phyloP scores from a whole-genome alignment of 2,329 filamentous ascomycete genomes.

The Ceratocystis variospora region DNA sequence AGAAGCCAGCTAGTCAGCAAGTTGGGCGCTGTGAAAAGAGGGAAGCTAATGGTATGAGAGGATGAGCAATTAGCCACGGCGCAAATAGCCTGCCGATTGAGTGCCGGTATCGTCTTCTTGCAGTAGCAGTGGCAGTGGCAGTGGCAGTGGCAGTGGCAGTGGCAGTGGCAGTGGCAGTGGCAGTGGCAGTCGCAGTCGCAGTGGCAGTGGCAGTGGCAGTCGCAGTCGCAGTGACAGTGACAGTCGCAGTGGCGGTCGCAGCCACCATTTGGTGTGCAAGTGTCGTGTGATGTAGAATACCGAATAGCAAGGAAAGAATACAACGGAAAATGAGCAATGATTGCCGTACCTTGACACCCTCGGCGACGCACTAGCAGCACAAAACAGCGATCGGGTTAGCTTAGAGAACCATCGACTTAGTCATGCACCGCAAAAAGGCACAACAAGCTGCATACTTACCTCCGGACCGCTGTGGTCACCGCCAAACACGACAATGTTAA shows the following conservation, averaged over 20 bases:
- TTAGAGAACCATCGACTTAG: not conserved
- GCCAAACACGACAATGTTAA: conserved; percentile 67
- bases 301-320: not conserved
- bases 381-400: conserved; percentile 1
- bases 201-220: not conserved
- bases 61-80: too few species aligned
- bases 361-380: conserved; percentile 52
- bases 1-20: not conserved
- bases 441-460: conserved; percentile 35
- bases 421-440: not conserved
- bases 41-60: not conserved
- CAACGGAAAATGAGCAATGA: not conserved
- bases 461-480: conserved; percentile 81
- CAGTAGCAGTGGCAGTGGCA: not conserved
- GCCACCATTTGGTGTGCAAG: not conserved
- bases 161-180: not conserved
- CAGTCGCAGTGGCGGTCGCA: not conserved
- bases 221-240: not conserved
- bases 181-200: not conserved
- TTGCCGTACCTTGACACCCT: conserved; percentile 62
- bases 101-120: too few species aligned
- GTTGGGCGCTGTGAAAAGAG: not conserved
- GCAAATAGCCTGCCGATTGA: too few species aligned
- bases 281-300: not conserved
- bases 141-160: not conserved